phyloP scores from a whole-genome alignment of 768 basidiomycete genomes.

The Cystofilobasidium bisporidii region DNA sequence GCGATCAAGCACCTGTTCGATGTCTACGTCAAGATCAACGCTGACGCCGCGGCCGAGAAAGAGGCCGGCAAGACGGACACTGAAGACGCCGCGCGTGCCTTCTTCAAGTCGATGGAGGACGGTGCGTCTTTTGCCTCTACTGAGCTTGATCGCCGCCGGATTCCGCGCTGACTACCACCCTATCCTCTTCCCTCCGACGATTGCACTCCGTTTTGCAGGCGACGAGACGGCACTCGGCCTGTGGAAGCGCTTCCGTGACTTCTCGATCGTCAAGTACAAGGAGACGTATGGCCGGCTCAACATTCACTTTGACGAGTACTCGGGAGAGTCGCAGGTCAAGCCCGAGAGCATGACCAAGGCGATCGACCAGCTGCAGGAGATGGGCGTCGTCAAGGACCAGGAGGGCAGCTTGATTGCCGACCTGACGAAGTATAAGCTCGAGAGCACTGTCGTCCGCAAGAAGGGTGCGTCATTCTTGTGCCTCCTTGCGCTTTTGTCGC shows the following conservation, averaged over 20 bases:
- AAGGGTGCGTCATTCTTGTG: conserved; percentile 42
- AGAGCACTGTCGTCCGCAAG: conserved; percentile 81
- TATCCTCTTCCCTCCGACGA: too few relatives aligned
- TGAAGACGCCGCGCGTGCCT: conserved; percentile 57
- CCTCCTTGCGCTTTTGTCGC: too few relatives aligned
- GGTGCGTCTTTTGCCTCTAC: too few relatives aligned
- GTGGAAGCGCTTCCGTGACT: conserved; percentile 86
- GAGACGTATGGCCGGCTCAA: conserved; percentile 82
- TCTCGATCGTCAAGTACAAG: conserved; percentile 80
- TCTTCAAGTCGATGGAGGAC: conserved; percentile 93
- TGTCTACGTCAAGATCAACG: conserved; percentile 88
- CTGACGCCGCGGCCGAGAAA: conserved; percentile 47
- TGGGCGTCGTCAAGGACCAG: conserved; percentile 62
- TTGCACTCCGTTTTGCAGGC: too few relatives aligned
- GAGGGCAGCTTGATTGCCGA: conserved; percentile 66
- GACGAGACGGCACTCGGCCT: conserved; percentile 72
- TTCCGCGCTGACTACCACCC: too few relatives aligned
- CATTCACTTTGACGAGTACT: conserved; percentile 82
- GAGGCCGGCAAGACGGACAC: conserved; percentile 33
- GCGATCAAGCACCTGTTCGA: conserved; percentile 91
- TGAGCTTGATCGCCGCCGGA: too few relatives aligned
- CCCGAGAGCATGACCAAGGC: conserved; percentile 56
- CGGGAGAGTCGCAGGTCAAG: conserved; percentile 55
- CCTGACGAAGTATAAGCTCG: conserved; percentile 79
- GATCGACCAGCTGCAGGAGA: conserved; percentile 55